Base-by-base conservation (phyloP, 768 basidiomycete species). In the Termitomyces sp. region DNA sequence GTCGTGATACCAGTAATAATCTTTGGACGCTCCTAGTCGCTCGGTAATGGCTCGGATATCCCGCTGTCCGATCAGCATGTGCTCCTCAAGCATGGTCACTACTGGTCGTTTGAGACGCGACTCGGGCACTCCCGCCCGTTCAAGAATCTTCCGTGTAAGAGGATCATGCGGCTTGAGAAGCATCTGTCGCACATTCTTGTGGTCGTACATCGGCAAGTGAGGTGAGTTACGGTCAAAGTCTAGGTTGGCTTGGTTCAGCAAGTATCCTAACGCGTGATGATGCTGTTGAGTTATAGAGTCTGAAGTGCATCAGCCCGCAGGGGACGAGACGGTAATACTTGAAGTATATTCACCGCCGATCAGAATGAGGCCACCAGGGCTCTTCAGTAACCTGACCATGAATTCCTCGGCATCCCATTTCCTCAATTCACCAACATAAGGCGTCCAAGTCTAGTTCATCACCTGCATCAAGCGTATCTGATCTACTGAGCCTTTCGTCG, bases 401-500 rank as follows among this genome's bases (percentile, higher is more conserved):
- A 70, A 69, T 10, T 68, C 67, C 28, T 69, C 69, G 25, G 68
- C 59, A 27, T 70, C 60, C 63, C 65, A 70, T n/a, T 57, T 50
- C 45, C 53, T 57, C 55, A 70, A 34, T 46, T 59, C 40, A 9
- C 68, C 68, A 8, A 43, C n/a, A 37, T 64, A 56, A 5, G 69
- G 69, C 16, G 54, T 59, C 69, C 69, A 69, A n/a, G 59, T 66
- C 67, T 66, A 70, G 58, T 67, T 70, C 63, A 67, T 65, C 25
- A 68, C 59, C 27, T 68, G 63, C 61, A 70, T 61, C 43, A 70
- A 54, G 30, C 68, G 60, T 19, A 66, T 63, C 47, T 64, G 66
- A n/a, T 67, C 62, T 6, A 65, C 59, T 30, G 56, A 61, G 19
- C 54, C 59, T 41, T 64, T 59, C 7, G 60, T 61, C n/a, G 48